phyloP scores from a whole-genome alignment of 345 rosid species.

The Arabidopsis suecica region DNA sequence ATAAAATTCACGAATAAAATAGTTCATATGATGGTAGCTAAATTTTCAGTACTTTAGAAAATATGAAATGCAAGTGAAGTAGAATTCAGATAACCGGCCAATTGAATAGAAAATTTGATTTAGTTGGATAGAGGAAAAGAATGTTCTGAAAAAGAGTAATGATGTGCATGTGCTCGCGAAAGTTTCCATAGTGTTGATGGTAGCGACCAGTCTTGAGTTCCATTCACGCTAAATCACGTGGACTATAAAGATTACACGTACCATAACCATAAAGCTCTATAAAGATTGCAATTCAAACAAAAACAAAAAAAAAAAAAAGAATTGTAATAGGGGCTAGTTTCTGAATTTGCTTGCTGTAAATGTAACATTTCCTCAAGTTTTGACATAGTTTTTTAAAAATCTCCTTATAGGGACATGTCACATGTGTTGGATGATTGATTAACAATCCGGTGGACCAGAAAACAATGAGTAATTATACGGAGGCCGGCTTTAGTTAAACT shows the following conservation, averaged over 20 bases:
- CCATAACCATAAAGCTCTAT: not conserved
- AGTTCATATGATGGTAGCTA: too few species aligned
- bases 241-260: not conserved
- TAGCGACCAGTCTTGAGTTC: constrained; percentile 14
- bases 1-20: too few species aligned
- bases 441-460: constrained; percentile 35
- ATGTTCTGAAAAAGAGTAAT: constrained; percentile 2
- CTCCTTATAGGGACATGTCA: constrained; percentile 34
- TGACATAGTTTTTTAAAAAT: too few species aligned
- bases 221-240: constrained; percentile 1
- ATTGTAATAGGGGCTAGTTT: not conserved
- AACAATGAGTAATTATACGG: constrained; percentile 17
- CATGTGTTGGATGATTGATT: constrained; percentile 42
- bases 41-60: too few species aligned
- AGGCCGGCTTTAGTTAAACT: constrained; percentile 31
- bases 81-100: not conserved
- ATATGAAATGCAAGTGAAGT: not conserved
- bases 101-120: not conserved
- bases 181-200: constrained; percentile 3
- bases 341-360: not conserved
- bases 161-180: not conserved
- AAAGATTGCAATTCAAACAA: not conserved
- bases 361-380: not conserved
- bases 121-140: not conserved
- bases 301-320: too few species aligned